Evolutionary conservation across 192 early-diverging fungal species (phyloP).

Genomic region (Podila epicladia): DNA sequence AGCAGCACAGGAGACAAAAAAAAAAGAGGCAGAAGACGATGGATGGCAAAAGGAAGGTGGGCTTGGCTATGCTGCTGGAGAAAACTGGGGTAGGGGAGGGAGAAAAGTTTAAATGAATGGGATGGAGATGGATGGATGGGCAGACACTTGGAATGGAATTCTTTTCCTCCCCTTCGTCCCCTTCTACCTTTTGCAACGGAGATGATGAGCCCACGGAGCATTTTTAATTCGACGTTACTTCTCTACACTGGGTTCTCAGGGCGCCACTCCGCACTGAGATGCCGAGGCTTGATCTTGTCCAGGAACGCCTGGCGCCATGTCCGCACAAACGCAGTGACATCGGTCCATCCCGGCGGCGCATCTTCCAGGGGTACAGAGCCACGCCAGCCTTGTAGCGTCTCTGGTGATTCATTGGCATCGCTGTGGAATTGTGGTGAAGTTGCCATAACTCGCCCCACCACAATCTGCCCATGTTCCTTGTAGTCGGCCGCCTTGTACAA

Average conservation of each 20-base stretch:
- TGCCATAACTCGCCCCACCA: constrained; percentile 33
- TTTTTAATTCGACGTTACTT: no score
- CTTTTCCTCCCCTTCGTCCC: background rate
- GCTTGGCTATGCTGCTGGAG: no score
- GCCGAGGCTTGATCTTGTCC: constrained; percentile 11
- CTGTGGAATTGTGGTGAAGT: constrained; percentile 21
- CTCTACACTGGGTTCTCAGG: constrained; percentile 30
- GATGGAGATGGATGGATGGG: background rate
- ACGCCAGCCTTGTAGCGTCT: constrained; percentile 18
- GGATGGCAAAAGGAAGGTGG: no score
- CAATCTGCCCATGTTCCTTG: constrained; percentile 39
- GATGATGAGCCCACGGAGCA: background rate
- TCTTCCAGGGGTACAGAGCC: constrained; percentile 11
- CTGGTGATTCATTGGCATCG: constrained; percentile 16
- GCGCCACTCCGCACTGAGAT: constrained; percentile 33
- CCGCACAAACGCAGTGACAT: constrained; percentile 32
- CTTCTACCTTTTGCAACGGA: background rate
- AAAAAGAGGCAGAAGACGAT: background rate
- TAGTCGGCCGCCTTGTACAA: constrained; percentile 21
- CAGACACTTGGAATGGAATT: background rate
- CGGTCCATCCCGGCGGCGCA: constrained; percentile 22
- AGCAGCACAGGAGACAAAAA: background rate
- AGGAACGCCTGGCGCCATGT: constrained; percentile 35
- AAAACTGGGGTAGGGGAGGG: background rate
- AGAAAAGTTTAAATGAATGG: background rate